phyloP scores from a whole-genome alignment of 768 basidiomycete species.

The Peribolospora kevripleyi region DNA sequence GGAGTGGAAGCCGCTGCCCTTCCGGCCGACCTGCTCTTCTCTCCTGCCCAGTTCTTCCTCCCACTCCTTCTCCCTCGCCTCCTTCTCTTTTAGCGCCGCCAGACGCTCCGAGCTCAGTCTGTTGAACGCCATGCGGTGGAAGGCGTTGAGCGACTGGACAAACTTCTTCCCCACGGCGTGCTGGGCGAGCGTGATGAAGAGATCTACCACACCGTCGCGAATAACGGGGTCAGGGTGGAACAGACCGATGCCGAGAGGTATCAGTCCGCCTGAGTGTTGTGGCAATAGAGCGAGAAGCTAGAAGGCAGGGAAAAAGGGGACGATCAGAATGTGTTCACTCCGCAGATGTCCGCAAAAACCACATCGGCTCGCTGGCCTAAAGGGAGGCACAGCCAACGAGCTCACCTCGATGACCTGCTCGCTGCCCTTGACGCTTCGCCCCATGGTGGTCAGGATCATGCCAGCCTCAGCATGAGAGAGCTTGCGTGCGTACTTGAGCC shows the following conservation, averaged over 20 bases:
- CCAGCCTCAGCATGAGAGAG: constrained; percentile 50
- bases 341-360: too few species aligned
- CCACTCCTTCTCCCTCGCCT: too few species aligned
- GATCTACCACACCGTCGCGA: constrained; percentile 53
- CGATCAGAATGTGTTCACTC: background rate
- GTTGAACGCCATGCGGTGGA: constrained; percentile 51
- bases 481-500: constrained; percentile 47
- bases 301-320: constrained; percentile 1
- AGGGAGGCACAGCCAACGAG: background rate
- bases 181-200: constrained; percentile 52
- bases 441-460: constrained; percentile 47
- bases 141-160: constrained; percentile 57
- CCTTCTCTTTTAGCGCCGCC: too few species aligned
- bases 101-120: too few species aligned
- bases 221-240: constrained; percentile 65
- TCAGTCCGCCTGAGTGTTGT: constrained; percentile 53
- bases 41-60: too few species aligned
- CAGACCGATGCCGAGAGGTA: constrained; percentile 64
- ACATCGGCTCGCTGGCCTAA: background rate
- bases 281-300: constrained; percentile 62
- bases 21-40: too few species aligned
- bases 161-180: constrained; percentile 61
- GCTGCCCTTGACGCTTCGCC: constrained; percentile 47
- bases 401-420: constrained; percentile 72
- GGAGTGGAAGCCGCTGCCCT: too few species aligned